Percentiles rank a stretch among this genome's conserved stretches.
Conservation (phyloP, 2,329 filamentous ascomycete species). For the Helotiales sp. region DNA sequence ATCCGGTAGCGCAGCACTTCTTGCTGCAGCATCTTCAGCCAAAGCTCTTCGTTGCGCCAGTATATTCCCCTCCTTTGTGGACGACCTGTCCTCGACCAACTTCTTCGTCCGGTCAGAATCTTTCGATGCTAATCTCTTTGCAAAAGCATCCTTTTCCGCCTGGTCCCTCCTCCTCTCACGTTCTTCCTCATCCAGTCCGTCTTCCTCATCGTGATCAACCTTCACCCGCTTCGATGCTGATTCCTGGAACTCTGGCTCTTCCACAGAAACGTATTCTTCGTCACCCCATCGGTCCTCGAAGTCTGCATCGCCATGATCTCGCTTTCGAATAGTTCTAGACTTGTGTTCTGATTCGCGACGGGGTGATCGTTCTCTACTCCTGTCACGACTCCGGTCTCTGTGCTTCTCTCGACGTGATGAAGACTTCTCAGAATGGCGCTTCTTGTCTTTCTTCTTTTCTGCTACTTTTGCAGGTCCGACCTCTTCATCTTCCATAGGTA, state of each 20-base stretch:
- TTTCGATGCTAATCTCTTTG: conserved; percentile 71
- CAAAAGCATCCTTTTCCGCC: conserved; percentile 76
- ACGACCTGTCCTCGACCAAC: conserved; percentile 58
- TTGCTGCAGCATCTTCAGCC: conserved; percentile 66
- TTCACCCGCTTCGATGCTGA: conserved; percentile 72
- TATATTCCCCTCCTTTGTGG: conserved; percentile 54
- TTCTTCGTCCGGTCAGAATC: conserved; percentile 72
- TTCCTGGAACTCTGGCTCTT: conserved; percentile 62
- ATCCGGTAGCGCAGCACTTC: conserved; percentile 74
- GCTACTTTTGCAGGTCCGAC: conserved; percentile 54
- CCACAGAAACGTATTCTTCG: conserved; percentile 59
- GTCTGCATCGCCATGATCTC: conserved; percentile 55
- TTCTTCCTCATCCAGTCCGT: conserved; percentile 63
- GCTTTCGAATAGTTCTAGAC: conserved; percentile 51
- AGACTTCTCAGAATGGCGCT: conserved; percentile 38
- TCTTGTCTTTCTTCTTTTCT: conserved; percentile 47
- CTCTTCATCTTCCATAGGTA: conserved; percentile 67
- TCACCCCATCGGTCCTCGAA: conserved; percentile 83
- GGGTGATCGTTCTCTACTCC: conserved; percentile 34
- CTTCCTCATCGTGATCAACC: conserved; percentile 51
- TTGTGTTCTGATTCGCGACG: conserved; percentile 41
- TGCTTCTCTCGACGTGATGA: conserved; percentile 37
- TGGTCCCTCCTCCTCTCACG: conserved; percentile 64
- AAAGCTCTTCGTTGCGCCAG: conserved; percentile 61
- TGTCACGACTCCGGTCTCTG: conserved; percentile 38